Evolutionary conservation across 2,329 filamentous ascomycete genomes (phyloP), one percentile per base, ranked within the genome.

Genomic region (Fusarium sp.): DNA sequence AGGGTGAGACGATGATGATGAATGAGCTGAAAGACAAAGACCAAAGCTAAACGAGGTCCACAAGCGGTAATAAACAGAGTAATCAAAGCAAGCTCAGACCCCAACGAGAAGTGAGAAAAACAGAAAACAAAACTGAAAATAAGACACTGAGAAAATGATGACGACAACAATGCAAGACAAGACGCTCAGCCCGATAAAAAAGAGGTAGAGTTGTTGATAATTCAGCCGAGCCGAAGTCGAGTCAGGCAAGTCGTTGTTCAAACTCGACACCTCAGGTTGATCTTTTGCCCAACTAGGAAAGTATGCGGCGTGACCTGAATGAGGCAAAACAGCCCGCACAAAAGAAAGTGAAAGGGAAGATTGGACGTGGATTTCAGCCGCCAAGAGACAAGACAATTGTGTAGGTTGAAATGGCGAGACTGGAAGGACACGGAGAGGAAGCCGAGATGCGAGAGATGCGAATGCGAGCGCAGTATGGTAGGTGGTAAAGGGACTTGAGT

Each of bases 181-280:
- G 49, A 47, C 45, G 56, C 56, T 52, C 47, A 63, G 36, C 24
- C n/a, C 44, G 38, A 21, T 6, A 45, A 36, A 19, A 44, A 55
- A 52, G 47, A 55, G 34, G 40, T 28, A 43, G 21, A 47, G 47
- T 55, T 63, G 63, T 52, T 34, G 55, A 52, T 24, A 17, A 15
- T 47, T 51, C 53, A 51, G 57, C 2, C 17, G 24, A 52, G 42
- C 57, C 51, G 38, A 59, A 46, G 44, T 34, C 60, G 62, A 65
- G 62, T 54, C 58, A 54, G 62, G 53, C 33, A 49, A 58, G 66
- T 58, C 52, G 56, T 64, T 19, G n/a, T 42, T 60, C 17, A 53
- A 58, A 45, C 26, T 70, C 53, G 68, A 70, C 60, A 62, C 64
- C 68, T 71, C 64, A 71, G 68, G 68, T 71, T 65, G 34, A 53